Evolutionary conservation across 1,139 yeast genomes (phyloP).

Genomic region (Pichia sp.): DNA sequence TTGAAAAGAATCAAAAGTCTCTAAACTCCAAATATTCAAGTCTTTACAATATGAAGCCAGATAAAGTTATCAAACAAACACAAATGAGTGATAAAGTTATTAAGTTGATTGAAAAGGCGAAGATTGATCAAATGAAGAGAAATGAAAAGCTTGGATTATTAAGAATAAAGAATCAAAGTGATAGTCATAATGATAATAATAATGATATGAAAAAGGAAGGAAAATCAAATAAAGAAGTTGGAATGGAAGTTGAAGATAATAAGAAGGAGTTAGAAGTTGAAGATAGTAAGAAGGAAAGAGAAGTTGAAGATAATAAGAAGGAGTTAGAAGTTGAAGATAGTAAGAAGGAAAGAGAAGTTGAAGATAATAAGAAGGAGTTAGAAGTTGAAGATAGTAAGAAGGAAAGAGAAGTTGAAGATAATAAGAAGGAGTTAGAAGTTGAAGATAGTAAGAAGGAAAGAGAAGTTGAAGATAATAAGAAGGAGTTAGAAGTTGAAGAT

Average conservation of each 20-base stretch:
- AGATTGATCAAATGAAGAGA: slow-evolving; percentile 3
- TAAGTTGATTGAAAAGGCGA: slow-evolving; percentile 8
- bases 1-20: not conserved
- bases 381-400: not conserved
- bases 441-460: not conserved
- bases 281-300: not conserved
- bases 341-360: not conserved
- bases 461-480: not conserved
- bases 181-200: not conserved
- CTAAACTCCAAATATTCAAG: not conserved
- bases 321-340: not conserved
- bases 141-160: not conserved
- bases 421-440: too few relatives aligned
- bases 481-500: not conserved
- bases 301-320: too few relatives aligned
- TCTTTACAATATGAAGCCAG: not conserved
- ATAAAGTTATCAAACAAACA: not conserved
- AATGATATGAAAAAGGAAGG: not conserved
- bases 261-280: not conserved
- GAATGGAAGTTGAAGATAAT: not conserved
- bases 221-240: not conserved
- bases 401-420: not conserved
- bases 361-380: not conserved
- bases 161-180: not conserved
- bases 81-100: slow-evolving; percentile 7